A percentile compares a stretch with the other conserved stretches of the same genome.
phyloP scores from a whole-genome alignment of 768 basidiomycete genomes.

The Psilocybe azurescens region DNA sequence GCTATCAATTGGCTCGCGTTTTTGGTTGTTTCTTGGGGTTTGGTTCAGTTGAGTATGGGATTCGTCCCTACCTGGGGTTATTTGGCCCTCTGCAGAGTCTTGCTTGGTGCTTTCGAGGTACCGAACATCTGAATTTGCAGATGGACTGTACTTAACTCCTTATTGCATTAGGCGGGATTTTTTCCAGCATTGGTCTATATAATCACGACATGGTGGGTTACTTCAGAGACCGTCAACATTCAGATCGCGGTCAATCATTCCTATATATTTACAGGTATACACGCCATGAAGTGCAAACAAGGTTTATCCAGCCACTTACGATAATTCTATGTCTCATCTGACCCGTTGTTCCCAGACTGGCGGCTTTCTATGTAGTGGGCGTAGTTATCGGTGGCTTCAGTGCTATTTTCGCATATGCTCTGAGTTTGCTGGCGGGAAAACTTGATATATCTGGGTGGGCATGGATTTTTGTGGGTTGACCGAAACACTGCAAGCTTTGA shows the following conservation, averaged over 20 bases:
- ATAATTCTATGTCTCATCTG: not conserved
- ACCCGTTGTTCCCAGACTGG: slow-evolving; percentile 37
- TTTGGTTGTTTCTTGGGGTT: slow-evolving; percentile 49
- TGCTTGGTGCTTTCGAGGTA: slow-evolving; percentile 52
- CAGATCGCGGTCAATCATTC: not conserved
- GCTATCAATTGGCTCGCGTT: slow-evolving; percentile 46
- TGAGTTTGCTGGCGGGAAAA: slow-evolving; percentile 47
- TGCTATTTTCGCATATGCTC: slow-evolving; percentile 49
- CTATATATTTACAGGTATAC: slow-evolving; percentile 43
- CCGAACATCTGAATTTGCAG: slow-evolving; percentile 2
- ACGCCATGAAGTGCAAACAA: slow-evolving; percentile 55
- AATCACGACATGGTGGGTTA: slow-evolving; percentile 50
- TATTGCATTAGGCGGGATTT: slow-evolving; percentile 48
- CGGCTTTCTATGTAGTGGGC: slow-evolving; percentile 51
- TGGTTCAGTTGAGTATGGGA: slow-evolving; percentile 50
- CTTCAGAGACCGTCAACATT: not conserved
- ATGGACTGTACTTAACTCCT: not conserved
- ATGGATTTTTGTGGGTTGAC: slow-evolving; percentile 53
- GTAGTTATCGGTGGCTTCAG: slow-evolving; percentile 51
- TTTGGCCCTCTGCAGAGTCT: slow-evolving; percentile 42
- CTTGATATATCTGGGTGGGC: slow-evolving; percentile 52
- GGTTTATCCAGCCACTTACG: slow-evolving; percentile 32
- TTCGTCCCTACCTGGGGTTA: slow-evolving; percentile 48
- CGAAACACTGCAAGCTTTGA: slow-evolving; percentile 1
- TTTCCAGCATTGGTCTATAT: slow-evolving; percentile 55